Evolutionary conservation across 306 rosid genomes (phyloP).

Genomic region (peach (Prunus persica)): Prunus_persica_NCBIv2 NC_034010.1:23679001-23679500

Average conservation of each 20-base stretch:
- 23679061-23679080: conserved; percentile 35
- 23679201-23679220: conserved; percentile 18
- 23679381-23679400: conserved; percentile 17
- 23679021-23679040: conserved; percentile 32
- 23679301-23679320: neutral
- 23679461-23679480: conserved; percentile 28
- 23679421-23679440: conserved; percentile 32
- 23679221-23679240: conserved; percentile 26
- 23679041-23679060: conserved; percentile 28
- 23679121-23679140: conserved; percentile 22
- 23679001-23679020: conserved; percentile 27
- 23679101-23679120: conserved; percentile 26
- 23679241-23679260: conserved; percentile 25
- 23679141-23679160: conserved; percentile 28
- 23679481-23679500: conserved; percentile 16
- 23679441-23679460: conserved; percentile 11
- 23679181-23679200: conserved; percentile 25
- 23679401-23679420: conserved; percentile 12
- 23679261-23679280: neutral
- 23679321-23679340: too few species aligned
- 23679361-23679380: conserved; percentile 28
- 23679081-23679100: conserved; percentile 23
- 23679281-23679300: neutral
- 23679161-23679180: conserved; percentile 24
- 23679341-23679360: conserved; percentile 32